These are phyloP conservation scores for Zygosaccharomyces pseudobailii DNA, from an alignment of 1,139 yeast genomes.

Conservation along the genomic window DNA sequence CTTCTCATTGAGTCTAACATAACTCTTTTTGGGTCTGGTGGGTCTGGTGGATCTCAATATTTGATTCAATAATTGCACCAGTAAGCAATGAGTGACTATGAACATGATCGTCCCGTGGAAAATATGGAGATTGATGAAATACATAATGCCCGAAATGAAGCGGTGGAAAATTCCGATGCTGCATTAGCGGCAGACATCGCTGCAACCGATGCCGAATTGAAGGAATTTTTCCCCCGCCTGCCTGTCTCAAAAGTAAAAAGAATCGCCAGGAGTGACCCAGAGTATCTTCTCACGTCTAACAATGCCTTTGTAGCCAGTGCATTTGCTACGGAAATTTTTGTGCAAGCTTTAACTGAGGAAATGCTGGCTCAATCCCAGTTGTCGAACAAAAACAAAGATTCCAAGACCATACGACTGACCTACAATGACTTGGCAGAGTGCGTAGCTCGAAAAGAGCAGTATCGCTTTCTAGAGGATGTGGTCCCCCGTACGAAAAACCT, in stretches of 20 bases:
- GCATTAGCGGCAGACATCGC: slow-evolving; percentile 2
- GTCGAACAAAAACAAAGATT: slow-evolving; percentile 10
- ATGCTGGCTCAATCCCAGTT: slow-evolving; percentile 47
- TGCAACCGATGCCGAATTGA: slow-evolving; percentile 6
- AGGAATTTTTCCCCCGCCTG: slow-evolving; percentile 32
- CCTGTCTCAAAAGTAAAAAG: slow-evolving; percentile 81
- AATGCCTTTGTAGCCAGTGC: slow-evolving; percentile 81
- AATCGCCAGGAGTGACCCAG: slow-evolving; percentile 83
- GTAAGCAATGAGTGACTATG: not conserved
- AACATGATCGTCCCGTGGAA: not conserved
- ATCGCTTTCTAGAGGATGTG: slow-evolving; percentile 61
- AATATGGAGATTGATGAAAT: slow-evolving; percentile 7
- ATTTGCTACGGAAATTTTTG: slow-evolving; percentile 80
- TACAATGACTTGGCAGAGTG: slow-evolving; percentile 76
- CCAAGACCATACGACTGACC: slow-evolving; percentile 21
- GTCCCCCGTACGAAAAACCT: slow-evolving; percentile 54
- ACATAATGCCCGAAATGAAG: not conserved
- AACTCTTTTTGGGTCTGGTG: no score
- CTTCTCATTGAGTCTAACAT: not conserved
- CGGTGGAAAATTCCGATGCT: slow-evolving; percentile 1
- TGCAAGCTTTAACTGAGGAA: slow-evolving; percentile 75
- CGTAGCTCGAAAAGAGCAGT: slow-evolving; percentile 60
- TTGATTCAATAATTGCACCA: not conserved
- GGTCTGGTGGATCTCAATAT: not conserved
- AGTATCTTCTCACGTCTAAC: slow-evolving; percentile 68